Percentiles rank a stretch among this genome's conserved stretches.
phyloP scores from a whole-genome alignment of 177 flowering plant species.

The Vitis hybrid region DNA sequence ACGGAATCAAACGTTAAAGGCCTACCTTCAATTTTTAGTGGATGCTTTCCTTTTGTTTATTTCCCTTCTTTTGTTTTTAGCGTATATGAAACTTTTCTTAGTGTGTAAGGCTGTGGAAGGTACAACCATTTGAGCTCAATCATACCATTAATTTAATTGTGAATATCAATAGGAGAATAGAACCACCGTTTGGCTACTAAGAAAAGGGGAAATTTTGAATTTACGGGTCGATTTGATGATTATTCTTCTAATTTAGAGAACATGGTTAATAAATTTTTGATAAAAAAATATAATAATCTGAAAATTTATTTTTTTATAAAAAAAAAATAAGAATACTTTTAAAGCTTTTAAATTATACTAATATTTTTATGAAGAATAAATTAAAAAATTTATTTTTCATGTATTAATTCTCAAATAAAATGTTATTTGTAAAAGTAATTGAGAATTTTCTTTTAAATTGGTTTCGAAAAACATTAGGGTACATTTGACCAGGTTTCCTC shows the following conservation, averaged over 20 bases:
- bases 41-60: not conserved
- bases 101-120: constrained; percentile 5
- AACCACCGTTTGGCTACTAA: too few species aligned
- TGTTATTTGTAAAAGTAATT: not conserved
- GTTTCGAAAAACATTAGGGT: too few species aligned
- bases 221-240: too few species aligned
- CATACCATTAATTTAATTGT: not conserved
- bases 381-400: too few species aligned
- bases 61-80: too few species aligned
- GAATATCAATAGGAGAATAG: not conserved
- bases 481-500: too few species aligned
- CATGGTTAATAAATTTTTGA: too few species aligned
- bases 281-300: not conserved
- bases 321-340: too few species aligned
- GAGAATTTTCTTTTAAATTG: not conserved
- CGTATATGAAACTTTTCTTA: constrained; percentile 1
- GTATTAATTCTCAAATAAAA: not conserved
- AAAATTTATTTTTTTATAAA: rapidly evolving
- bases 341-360: not conserved
- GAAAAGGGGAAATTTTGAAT: not conserved
- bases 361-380: not conserved
- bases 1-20: not conserved
- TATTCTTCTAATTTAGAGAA: not conserved
- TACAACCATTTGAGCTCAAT: not conserved
- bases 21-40: not conserved